Evolutionary conservation across 2,329 filamentous ascomycete species (phyloP), one percentile per base, ranked within the genome.

Genomic region (Penicillium frequentans): DNA sequence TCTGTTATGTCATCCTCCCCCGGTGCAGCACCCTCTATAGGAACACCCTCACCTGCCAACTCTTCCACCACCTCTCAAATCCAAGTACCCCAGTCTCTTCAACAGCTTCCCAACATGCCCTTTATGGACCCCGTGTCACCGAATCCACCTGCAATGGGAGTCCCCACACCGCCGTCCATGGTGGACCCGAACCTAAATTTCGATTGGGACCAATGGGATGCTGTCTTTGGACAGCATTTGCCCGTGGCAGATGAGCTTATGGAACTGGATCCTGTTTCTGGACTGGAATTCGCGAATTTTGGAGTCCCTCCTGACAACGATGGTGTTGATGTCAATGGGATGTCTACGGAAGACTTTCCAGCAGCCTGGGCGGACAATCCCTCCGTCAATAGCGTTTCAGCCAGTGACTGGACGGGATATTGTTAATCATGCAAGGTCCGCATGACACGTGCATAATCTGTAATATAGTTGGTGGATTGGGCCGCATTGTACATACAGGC

Each of bases 181-280:
- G 63, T 75, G 9, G 75, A 75, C 21, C 71, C 74, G 9, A 77
- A 77, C 46, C 52, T 77, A 21, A 74, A 77, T 53, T 80, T 80
- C 61, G 77, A 80, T 64, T 80, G 78, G 78, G 78, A 79, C 52
- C 72, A 78, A 61, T 80, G 78, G 78, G 78, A 80, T 52, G 75
- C 77, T 7, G 77, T 80, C 2, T 80, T 80, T 51, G 77, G 77
- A 2, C 77, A 79, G 53, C 76, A 79, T 57, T 64, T 78, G 13
- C 74, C 75, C 14, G 73, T 78, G 19, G 71, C 75, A 0, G 76
- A 77, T 56, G 76, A 77, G 35, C 56, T 76, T 13, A 77, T 77
- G 73, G 76, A 77, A 54, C 57, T 77, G 14, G 76, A 78, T 51
- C 70, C 74, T 3, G 70, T 75, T 9, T 59, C 69, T 1, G 71